Percentiles rank a stretch among this genome's conserved stretches.
Evolutionary conservation across 2,329 filamentous ascomycete species (phyloP).

Genomic region (Scytalidium lignicola): DNA sequence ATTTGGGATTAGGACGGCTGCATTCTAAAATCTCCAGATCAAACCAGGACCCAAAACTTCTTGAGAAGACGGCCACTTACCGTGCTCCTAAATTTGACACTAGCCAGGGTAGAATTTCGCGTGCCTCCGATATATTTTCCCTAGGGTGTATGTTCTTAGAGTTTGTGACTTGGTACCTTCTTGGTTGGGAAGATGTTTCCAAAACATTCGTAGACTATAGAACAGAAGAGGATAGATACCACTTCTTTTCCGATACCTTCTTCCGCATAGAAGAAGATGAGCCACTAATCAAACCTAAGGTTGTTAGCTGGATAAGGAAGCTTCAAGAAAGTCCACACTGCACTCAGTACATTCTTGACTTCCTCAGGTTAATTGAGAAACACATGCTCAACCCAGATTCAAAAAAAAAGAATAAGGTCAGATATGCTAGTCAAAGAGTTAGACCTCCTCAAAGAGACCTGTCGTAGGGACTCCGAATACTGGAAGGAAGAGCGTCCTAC

Average conservation of each 20-base stretch:
- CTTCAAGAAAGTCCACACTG: background rate
- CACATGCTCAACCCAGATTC: slow-evolving; percentile 5
- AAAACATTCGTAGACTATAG: background rate
- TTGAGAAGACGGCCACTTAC: background rate
- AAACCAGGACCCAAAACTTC: background rate
- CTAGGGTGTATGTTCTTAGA: slow-evolving; percentile 26
- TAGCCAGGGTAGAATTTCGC: slow-evolving; percentile 4
- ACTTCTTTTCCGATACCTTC: background rate
- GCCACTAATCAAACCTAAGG: background rate
- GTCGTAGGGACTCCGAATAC: background rate
- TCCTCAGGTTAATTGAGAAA: slow-evolving; percentile 8
- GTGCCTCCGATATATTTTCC: slow-evolving; percentile 24
- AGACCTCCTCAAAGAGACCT: background rate
- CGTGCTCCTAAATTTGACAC: background rate
- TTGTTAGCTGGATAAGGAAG: background rate
- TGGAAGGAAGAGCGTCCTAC: background rate
- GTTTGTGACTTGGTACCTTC: slow-evolving; percentile 24
- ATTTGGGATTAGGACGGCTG: slow-evolving; percentile 1
- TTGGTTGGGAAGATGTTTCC: slow-evolving; percentile 6
- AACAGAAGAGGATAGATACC: background rate
- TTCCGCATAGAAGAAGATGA: background rate
- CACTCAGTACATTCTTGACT: slow-evolving; percentile 8
- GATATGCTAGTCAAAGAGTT: background rate
- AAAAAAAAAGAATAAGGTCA: background rate
- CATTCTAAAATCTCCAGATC: background rate